These are phyloP conservation scores for Pachysandra terminalis DNA, from an alignment of 164 flowering plant genomes.

Conservation along the genomic window DNA sequence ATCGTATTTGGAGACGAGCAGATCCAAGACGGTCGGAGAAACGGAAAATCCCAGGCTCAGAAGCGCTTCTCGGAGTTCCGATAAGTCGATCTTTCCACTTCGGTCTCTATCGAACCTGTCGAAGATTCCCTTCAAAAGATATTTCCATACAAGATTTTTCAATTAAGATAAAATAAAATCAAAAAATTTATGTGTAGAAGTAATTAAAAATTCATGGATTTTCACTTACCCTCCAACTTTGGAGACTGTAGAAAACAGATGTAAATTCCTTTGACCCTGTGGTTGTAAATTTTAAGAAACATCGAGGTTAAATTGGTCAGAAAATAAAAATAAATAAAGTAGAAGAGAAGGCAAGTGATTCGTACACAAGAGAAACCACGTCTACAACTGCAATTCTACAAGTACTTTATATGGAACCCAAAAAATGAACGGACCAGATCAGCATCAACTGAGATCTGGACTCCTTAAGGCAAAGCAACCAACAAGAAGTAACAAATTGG, in stretches of 20 bases:
- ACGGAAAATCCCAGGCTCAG: slow-evolving; percentile 15
- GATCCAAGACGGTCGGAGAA: slow-evolving; percentile 14
- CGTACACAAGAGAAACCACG: too few species aligned
- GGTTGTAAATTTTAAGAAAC: slow-evolving; percentile 7
- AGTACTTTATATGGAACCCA: too few species aligned
- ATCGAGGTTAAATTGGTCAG: not conserved
- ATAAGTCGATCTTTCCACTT: slow-evolving; percentile 17
- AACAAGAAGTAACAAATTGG: too few species aligned
- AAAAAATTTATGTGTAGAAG: not conserved
- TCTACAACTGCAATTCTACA: too few species aligned
- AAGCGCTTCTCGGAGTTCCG: slow-evolving; percentile 19
- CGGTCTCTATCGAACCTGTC: slow-evolving; percentile 18
- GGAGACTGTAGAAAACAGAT: slow-evolving; percentile 8
- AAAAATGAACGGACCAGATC: too few species aligned
- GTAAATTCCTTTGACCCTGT: slow-evolving; percentile 17
- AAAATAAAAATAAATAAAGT: too few species aligned
- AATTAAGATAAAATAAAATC: not conserved
- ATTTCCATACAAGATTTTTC: not conserved
- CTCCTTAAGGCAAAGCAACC: too few species aligned
- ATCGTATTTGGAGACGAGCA: slow-evolving; percentile 18
- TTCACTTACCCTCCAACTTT: slow-evolving; percentile 14
- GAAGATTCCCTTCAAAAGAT: slow-evolving; percentile 10
- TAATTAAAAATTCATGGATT: not conserved
- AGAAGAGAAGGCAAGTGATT: too few species aligned
- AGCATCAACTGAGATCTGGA: too few species aligned